Percentiles rank a stretch among this genome's conserved stretches.
These are phyloP conservation scores for Botrytis paeoniae DNA, from an alignment of 2,329 filamentous ascomycete genomes.

Conservation along the genomic window DNA sequence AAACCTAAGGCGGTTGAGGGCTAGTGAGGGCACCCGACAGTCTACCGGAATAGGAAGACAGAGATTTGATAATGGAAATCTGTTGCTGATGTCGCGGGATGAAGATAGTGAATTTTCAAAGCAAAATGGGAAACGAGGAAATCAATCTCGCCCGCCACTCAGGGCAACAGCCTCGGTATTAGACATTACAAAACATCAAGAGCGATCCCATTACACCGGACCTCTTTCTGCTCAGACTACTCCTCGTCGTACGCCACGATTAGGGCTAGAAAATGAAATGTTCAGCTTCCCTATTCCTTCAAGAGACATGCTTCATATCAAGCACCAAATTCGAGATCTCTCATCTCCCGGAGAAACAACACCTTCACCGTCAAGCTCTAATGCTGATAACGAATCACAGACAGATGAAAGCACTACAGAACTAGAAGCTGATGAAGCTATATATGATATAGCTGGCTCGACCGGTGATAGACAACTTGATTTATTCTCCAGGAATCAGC, in stretches of 20 bases:
- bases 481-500: constrained; percentile 34
- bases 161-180: constrained; percentile 27
- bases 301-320: constrained; percentile 20
- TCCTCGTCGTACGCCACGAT: constrained; percentile 23
- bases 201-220: constrained; percentile 19
- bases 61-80: constrained; percentile 29
- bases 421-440: constrained; percentile 19
- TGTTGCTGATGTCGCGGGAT: constrained; percentile 14
- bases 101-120: constrained; percentile 22
- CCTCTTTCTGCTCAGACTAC: constrained; percentile 25
- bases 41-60: constrained; percentile 24
- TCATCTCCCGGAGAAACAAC: constrained; percentile 35
- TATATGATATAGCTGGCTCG: background rate
- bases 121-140: constrained; percentile 14
- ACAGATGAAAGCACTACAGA: constrained; percentile 36
- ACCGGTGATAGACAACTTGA: constrained; percentile 24
- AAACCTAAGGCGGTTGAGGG: constrained; percentile 33
- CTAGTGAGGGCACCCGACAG: constrained; percentile 23
- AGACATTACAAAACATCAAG: constrained; percentile 20
- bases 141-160: constrained; percentile 27
- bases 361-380: constrained; percentile 31
- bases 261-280: constrained; percentile 17
- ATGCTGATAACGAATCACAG: constrained; percentile 35
- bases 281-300: constrained; percentile 23
- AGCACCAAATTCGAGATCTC: constrained; percentile 27